Base-by-base conservation (phyloP, 345 rosid genomes). In the Linum usitatissimum region DNA sequence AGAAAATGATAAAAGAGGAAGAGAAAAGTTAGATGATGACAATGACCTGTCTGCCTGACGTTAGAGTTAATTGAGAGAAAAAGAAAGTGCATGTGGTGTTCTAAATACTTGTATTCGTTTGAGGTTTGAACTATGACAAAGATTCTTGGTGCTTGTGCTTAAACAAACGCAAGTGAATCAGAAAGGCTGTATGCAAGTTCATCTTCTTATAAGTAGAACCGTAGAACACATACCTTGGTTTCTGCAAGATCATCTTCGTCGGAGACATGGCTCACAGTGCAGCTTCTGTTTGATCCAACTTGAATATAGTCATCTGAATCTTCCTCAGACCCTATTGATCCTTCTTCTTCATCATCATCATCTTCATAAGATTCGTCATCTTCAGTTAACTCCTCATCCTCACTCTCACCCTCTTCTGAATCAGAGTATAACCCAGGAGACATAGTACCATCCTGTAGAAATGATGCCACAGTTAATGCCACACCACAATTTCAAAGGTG, bases 311-410 rank as follows among this genome's bases (percentile, higher is more conserved):
- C 83, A 55, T 82, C 88, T 7, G 81, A 77, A 71, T 75, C 78
- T 53, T 65, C 81, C 51, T 83, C 88, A 64, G 85, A 82, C 60
- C 68, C 86, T 39, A 71, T 68, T 20, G 79, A 51, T 65, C 58
- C 82, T 71, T 82, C 71, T 58, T 59, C 48, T 4, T 60, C 67
- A 0, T 54, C 30, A 6, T 77, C 87, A 64, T 81, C 83, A 53
- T 86, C 96, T 57, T 84, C 98, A 71, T 86, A 81, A 62, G 81
- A 86, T 56, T 80, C 91, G 64, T 86, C 91, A 71, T 88, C 96
- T 75, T 93, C 91, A 20, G 85, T 76, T 66, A 78, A 85, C 72
- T 83, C 97, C 73, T 86, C 99, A 59, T 81, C 80, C 75, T 79
- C 97, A 73, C 87, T 87, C 64, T 84, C 90, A 55, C 84, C 84